Base-by-base conservation (phyloP, 352 stramenopile genomes). In the Thalassiosira mediterranea region DNA sequence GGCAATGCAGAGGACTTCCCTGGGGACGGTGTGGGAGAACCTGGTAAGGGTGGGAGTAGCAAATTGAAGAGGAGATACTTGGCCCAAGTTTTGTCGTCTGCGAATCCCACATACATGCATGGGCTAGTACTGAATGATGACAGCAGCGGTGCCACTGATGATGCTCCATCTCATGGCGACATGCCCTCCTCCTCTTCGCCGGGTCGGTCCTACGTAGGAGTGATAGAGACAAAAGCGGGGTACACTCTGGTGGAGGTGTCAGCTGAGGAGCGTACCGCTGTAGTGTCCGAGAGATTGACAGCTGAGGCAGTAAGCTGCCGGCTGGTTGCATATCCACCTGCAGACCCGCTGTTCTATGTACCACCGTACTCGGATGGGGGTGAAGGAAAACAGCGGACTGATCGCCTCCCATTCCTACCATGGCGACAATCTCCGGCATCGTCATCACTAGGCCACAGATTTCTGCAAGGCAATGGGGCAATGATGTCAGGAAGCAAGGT, bases 241-340 rank as follows among this genome's bases (percentile, higher is more conserved):
- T 94, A 92, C 73, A 89, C 83, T 23, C 17, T 94, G n/a, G 83
- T 92, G 1, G 87, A 95, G 85, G 66, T 95, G n/a, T 83, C 60
- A n/a, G 53, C 77, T 1, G 88, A 93, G 61, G 88, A 93, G 53
- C 48, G 77, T 66, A 85, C 72, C 2, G 85, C 84, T 28, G 47
- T 76, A 32, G 83, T 89, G 56, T 90, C 79, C 0, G 88, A 93
- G 65, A 54, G 84, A 34, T 60, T 91, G 31, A 93, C 88, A 10
- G 66, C 72, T 7, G 79, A 91, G 70, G 85, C 85, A 8, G 88
- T 90, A 2, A 76, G 77, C 34, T 93, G 87, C 83, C 70, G 81
- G 13, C 59, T 92, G 25, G 66, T 78, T 3, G 84, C 81, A 2
- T 88, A 90, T 52, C 84, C 87, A 23, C 84, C 87, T 15, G 79